Conservation (phyloP, 495 filamentous ascomycete genomes). For the Penicillium malachiteum region DNA sequence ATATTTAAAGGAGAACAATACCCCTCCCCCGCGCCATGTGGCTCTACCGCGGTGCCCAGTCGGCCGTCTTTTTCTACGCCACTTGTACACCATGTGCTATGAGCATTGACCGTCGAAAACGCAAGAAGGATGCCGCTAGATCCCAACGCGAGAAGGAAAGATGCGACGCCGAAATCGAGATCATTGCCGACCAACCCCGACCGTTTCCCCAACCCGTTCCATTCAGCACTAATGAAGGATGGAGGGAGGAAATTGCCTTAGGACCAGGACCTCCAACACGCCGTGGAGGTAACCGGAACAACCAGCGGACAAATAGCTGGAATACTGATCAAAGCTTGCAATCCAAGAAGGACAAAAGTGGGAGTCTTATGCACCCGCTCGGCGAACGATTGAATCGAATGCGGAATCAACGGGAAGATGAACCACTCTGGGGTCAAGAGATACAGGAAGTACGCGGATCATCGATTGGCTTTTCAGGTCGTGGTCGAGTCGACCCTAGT, state of each 20-base stretch:
- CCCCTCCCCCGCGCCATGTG: constrained; percentile 40
- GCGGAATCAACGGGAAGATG: constrained; percentile 81
- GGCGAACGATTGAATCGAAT: constrained; percentile 68
- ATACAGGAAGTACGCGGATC: constrained; percentile 39
- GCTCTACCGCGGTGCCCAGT: constrained; percentile 64
- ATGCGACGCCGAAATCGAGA: constrained; percentile 32
- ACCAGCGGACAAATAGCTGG: constrained; percentile 51
- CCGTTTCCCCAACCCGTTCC: constrained; percentile 77
- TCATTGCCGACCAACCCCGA: constrained; percentile 65
- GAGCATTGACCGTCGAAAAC: constrained; percentile 59
- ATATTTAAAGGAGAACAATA: background rate
- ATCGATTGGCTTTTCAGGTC: constrained; percentile 53
- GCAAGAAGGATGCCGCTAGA: constrained; percentile 62
- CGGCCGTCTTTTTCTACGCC: constrained; percentile 81
- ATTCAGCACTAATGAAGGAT: constrained; percentile 81
- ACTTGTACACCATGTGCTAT: constrained; percentile 80
- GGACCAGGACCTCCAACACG: constrained; percentile 70
- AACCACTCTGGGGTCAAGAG: constrained; percentile 70
- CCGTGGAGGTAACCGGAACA: constrained; percentile 49
- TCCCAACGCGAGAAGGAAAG: constrained; percentile 59
- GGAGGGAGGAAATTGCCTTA: constrained; percentile 77
- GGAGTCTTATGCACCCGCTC: constrained; percentile 34
- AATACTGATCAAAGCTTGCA: constrained; percentile 32
- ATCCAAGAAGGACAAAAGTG: constrained; percentile 33
- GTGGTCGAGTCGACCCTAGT: constrained; percentile 38